Percentiles rank a stretch among this genome's conserved stretches.
These are phyloP conservation scores for Neoascochyta sp. DNA, from an alignment of 2,329 filamentous ascomycete species.

Conservation along the genomic window DNA sequence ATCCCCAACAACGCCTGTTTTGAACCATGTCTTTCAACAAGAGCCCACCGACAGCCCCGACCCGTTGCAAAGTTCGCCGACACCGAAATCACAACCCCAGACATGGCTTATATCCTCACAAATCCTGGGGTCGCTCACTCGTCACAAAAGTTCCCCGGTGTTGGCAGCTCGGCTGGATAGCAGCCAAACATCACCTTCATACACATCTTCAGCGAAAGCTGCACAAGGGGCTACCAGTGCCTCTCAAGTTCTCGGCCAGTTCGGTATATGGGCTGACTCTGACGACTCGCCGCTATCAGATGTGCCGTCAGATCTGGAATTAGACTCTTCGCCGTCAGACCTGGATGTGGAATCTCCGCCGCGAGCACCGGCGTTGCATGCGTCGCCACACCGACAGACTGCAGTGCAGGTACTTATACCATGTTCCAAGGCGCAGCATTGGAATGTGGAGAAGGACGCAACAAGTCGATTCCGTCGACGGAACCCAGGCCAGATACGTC, in stretches of 20 bases:
- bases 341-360: slow-evolving; percentile 13
- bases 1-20: slow-evolving; percentile 19
- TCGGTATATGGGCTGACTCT: slow-evolving; percentile 19
- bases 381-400: slow-evolving; percentile 21
- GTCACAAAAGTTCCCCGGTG: slow-evolving; percentile 5
- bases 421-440: slow-evolving; percentile 15
- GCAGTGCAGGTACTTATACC: slow-evolving; percentile 32
- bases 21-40: slow-evolving; percentile 1
- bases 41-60: slow-evolving; percentile 31
- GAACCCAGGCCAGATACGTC: slow-evolving; percentile 49
- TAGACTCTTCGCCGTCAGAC: slow-evolving; percentile 16
- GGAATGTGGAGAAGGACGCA: slow-evolving; percentile 14
- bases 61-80: slow-evolving; percentile 21
- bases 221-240: neutral
- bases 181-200: neutral
- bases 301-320: slow-evolving; percentile 7
- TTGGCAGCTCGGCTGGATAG: too few species aligned
- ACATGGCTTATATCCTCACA: slow-evolving; percentile 5
- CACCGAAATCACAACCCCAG: slow-evolving; percentile 4
- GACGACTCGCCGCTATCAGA: slow-evolving; percentile 21
- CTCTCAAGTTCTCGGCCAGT: slow-evolving; percentile 14
- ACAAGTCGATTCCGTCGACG: slow-evolving; percentile 42
- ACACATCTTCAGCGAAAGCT: neutral
- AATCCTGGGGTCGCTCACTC: slow-evolving; percentile 3
- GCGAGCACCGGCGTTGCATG: slow-evolving; percentile 4